Evolutionary conservation across 75 land plant species (phyloP).

Genomic region (Pseudotsuga menziesii): DNA sequence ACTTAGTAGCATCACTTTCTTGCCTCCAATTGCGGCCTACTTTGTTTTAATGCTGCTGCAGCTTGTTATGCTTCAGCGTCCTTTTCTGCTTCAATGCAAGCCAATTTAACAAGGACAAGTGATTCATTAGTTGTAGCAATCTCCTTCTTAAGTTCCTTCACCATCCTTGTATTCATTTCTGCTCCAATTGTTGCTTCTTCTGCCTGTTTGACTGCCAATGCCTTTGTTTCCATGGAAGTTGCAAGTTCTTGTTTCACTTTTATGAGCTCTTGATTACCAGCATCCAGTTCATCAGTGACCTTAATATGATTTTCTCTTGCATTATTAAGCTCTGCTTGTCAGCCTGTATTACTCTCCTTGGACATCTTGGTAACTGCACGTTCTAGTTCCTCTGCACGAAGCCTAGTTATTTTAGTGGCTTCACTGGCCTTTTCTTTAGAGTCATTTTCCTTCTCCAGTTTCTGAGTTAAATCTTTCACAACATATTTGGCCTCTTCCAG

Average conservation of each 20-base stretch:
- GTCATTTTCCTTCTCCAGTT: conserved; percentile 28
- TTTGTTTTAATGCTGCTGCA: conserved; percentile 7
- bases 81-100: conserved; percentile 46
- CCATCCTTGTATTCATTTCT: conserved; percentile 32
- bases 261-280: conserved; percentile 51
- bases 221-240: conserved; percentile 42
- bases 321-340: conserved; percentile 36
- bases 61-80: conserved; percentile 18
- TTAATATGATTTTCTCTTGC: conserved; percentile 28
- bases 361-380: conserved; percentile 11
- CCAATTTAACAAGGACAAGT: conserved; percentile 43
- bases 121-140: conserved; percentile 37
- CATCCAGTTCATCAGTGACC: conserved; percentile 42
- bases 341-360: conserved; percentile 8
- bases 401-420: conserved; percentile 30
- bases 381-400: conserved; percentile 42
- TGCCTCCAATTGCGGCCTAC: conserved; percentile 12
- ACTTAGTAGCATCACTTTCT: conserved; percentile 19
- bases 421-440: conserved; percentile 37
- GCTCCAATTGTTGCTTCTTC: conserved; percentile 29
- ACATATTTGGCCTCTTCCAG: conserved; percentile 46
- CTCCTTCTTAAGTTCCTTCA: conserved; percentile 40
- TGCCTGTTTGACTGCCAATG: conserved; percentile 30
- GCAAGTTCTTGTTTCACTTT: conserved; percentile 42
- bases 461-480: conserved; percentile 39